Evolutionary conservation across 768 basidiomycete genomes (phyloP).

Genomic region (Zangia roseola): DNA sequence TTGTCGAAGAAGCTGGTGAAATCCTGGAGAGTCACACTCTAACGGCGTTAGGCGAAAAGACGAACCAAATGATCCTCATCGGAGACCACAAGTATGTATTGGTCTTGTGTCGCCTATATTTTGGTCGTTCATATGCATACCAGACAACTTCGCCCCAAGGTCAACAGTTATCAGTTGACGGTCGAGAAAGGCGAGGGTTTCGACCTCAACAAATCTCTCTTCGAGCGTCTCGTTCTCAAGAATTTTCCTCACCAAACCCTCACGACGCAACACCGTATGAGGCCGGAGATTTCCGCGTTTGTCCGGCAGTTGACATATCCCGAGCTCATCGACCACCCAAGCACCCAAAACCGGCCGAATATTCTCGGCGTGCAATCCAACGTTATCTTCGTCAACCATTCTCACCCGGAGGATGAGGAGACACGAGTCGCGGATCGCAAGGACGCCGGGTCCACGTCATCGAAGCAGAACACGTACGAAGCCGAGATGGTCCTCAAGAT

Average conservation of each 20-base stretch:
- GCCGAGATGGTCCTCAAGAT: conserved; percentile 66
- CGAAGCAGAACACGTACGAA: conserved; percentile 64
- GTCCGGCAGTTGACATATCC: conserved; percentile 66
- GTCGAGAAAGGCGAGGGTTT: conserved; percentile 71
- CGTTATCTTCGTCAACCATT: conserved; percentile 61
- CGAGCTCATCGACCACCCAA: conserved; percentile 56
- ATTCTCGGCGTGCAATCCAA: conserved; percentile 58
- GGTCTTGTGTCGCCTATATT: background rate
- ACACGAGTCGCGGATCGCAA: conserved; percentile 40
- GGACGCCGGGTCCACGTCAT: conserved; percentile 48
- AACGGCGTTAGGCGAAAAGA: conserved; percentile 50
- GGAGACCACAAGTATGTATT: conserved; percentile 65
- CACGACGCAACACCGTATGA: conserved; percentile 64
- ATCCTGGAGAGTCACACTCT: conserved; percentile 69
- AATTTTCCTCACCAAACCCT: conserved; percentile 63
- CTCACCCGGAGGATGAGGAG: conserved; percentile 52
- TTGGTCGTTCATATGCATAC: background rate
- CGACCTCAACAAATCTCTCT: conserved; percentile 65
- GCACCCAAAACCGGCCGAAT: conserved; percentile 47
- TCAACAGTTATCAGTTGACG: conserved; percentile 62
- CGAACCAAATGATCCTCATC: conserved; percentile 61
- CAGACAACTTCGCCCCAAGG: conserved; percentile 73
- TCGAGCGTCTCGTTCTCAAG: conserved; percentile 64
- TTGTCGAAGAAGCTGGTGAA: conserved; percentile 76
- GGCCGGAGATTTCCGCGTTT: conserved; percentile 69